These are phyloP conservation scores for Serendipita sp. DNA, from an alignment of 768 basidiomycete species.

Conservation along the genomic window DNA sequence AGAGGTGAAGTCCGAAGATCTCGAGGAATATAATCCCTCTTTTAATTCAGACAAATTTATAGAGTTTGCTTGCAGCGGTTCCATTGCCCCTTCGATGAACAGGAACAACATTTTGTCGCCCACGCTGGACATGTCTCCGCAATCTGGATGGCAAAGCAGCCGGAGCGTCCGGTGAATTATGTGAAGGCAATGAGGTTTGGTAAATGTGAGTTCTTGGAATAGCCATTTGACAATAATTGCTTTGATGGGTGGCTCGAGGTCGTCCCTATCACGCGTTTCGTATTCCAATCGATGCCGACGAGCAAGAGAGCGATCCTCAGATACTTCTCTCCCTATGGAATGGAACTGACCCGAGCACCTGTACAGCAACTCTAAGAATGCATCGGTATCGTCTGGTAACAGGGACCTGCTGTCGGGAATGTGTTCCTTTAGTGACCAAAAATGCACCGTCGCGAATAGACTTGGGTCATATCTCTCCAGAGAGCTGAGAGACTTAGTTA, in stretches of 20 bases:
- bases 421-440: conserved; percentile 73
- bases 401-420: conserved; percentile 41
- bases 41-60: not conserved
- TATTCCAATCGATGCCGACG: conserved; percentile 20
- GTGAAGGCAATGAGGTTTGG: not conserved
- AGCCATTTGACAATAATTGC: conserved; percentile 12
- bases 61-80: not conserved
- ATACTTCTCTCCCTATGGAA: conserved; percentile 40
- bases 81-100: not conserved
- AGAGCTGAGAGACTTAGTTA: conserved; percentile 49
- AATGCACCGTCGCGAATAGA: conserved; percentile 43
- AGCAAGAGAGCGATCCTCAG: conserved; percentile 27
- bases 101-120: not conserved
- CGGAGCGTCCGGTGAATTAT: conserved; percentile 13
- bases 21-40: not conserved
- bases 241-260: not conserved
- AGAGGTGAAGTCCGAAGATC: conserved; percentile 28
- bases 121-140: not conserved
- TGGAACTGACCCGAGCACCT: conserved; percentile 43
- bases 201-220: not conserved
- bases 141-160: conserved; percentile 25
- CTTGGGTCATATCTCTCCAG: conserved; percentile 26
- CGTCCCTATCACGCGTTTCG: not conserved
- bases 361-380: conserved; percentile 52
- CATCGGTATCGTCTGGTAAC: conserved; percentile 52